Base-by-base conservation (phyloP, 2,329 filamentous ascomycete genomes). In the Reticulascus tulasneorum region DNA sequence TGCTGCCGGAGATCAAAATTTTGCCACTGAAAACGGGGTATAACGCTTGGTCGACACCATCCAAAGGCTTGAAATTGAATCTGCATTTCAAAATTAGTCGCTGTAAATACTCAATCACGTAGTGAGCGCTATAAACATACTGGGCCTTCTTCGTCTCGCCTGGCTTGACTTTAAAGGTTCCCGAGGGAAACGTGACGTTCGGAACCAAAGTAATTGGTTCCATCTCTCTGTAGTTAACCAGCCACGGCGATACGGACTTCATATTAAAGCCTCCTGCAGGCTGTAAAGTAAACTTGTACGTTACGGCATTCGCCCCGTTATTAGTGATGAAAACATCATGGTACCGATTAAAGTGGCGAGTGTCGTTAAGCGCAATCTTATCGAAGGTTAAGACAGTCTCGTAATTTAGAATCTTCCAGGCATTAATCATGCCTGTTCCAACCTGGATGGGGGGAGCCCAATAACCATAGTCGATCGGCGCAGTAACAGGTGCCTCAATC, bases 351-450 rank as follows among this genome's bases (percentile, higher is more conserved):
- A 69, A 62, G 44, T 65, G 48, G 28, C 56, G 54, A 6, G 66
- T 69, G 42, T 71, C 67, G 40, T 71, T 71, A 42, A 71, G 60
- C 23, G 56, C 55, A 21, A 71, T 57, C 42, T 60, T 64, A 19
- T 60, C 58, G 5, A 60, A 62, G 13, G 58, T 55, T 22, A 71
- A 49, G n/a, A 50, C 42, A 4, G 62, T 64, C 4, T 46, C 58
- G 16, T 65, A 58, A 25, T 63, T 52, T 8, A 69, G 52, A 4
- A 66, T 58, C 42, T 66, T 62, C 39, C 54, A 62, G 19, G 62
- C 64, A 39, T 69, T 58, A 23, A 70, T 53, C 10, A 67, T 54
- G 20, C 66, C 66, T 31, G 50, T 63, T 22, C 66, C 66, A 53
- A 51, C 62, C 60, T 47, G 67, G 16, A 49, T 60, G 5, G 64